Evolutionary conservation across 1,284 basidiomycete species (phyloP), one percentile per base, ranked within the genome.

Genomic region (Ustilago tritici): DNA sequence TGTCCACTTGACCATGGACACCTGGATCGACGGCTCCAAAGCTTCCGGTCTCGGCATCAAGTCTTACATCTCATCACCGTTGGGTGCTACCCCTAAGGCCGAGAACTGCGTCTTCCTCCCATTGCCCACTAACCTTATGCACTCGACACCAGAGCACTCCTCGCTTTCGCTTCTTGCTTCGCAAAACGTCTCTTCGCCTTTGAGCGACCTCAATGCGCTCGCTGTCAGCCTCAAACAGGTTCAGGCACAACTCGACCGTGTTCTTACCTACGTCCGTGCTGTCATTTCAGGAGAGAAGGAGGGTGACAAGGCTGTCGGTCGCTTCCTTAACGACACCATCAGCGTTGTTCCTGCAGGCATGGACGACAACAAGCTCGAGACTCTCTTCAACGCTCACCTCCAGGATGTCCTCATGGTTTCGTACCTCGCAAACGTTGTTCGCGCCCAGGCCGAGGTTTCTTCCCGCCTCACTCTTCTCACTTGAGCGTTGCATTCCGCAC

Each of bases 331-430:
- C 89, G 93, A 96, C 82, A 94, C 95, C 10, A 82, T 85, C 64
- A 76, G 79, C 62, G 78, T 80, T 35, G 83, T 84, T 3, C 84
- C 84, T 23, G 76, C 76, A 10, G 79, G 77, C n/a, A 74, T 79
- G 61, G 75, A 77, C 40, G 79, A 78, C 56, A 74, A 68, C 61
- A 75, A 78, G 72, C 77, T 85, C 61, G 83, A 84, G 60, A 76
- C 73, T 2, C 70, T 85, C 31, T 85, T 85, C 82, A 84, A 85
- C 68, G 77, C 82, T 46, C 81, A 82, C 64, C 58, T 79, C 43
- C 88, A 97, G 91, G 95, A 97, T 86, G 93, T 92, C 19, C 89
- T 97, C 77, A 96, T 95, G 92, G 91, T 98, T 64, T 93, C 94
- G 52, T 99, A 98, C 88, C 90, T 99, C 78, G 93, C 95, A 54